Percentiles rank a stretch among this genome's conserved stretches.
phyloP scores from a whole-genome alignment of 495 filamentous ascomycete species.

The Penicillium verhagenii region DNA sequence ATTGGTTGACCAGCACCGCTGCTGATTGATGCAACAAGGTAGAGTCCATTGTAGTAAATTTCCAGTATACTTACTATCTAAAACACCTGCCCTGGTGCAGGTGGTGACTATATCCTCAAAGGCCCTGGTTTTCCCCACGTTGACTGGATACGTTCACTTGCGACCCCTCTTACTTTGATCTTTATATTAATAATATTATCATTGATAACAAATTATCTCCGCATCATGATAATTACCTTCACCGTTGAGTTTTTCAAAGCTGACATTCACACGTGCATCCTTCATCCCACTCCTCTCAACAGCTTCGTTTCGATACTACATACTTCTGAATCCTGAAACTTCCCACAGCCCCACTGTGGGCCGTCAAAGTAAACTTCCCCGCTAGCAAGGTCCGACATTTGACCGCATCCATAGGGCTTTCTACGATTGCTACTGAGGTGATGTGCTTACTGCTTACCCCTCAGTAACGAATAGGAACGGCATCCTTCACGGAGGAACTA shows the following conservation, averaged over 20 bases:
- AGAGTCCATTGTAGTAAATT: neutral
- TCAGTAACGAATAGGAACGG: neutral
- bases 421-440: neutral
- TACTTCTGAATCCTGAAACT: neutral
- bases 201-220: neutral
- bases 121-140: neutral
- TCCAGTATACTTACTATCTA: too few relatives aligned
- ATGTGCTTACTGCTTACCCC: neutral
- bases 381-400: neutral
- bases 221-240: neutral
- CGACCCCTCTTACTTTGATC: neutral
- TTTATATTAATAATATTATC: neutral
- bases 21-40: neutral
- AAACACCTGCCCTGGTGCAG: too few relatives aligned
- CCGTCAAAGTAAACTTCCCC: neutral
- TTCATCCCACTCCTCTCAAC: neutral
- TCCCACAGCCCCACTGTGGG: neutral
- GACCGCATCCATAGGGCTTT: neutral
- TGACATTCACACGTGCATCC: neutral
- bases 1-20: neutral
- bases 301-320: neutral
- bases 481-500: neutral
- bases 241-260: neutral
- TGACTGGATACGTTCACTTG: too few relatives aligned
- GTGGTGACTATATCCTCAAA: neutral